Percentiles rank a stretch among this genome's conserved stretches.
phyloP scores from a whole-genome alignment of 805 yeast species.

The Candida corydali region DNA sequence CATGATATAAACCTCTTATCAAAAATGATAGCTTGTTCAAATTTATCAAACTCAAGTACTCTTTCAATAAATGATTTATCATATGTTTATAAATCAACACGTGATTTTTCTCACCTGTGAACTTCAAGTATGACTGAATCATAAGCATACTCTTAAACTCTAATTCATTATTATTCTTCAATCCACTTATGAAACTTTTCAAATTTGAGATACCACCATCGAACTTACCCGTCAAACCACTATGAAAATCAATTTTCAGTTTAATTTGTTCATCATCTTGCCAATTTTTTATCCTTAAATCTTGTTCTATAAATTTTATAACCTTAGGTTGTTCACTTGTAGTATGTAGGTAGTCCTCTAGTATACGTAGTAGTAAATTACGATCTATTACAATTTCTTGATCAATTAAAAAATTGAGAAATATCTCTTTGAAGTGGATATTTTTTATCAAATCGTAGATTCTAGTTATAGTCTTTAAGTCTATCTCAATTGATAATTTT shows the following conservation, averaged over 20 bases:
- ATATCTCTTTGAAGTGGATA: slow-evolving; percentile 34
- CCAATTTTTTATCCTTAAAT: slow-evolving; percentile 28
- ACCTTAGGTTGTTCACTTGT: slow-evolving; percentile 24
- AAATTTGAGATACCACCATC: background rate
- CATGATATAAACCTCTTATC: slow-evolving; percentile 14
- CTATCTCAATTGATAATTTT: slow-evolving; percentile 20
- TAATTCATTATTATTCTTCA: slow-evolving; percentile 2
- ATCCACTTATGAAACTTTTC: slow-evolving; percentile 2
- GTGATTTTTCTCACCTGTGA: background rate
- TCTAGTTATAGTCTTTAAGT: slow-evolving; percentile 33
- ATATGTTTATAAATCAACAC: slow-evolving; percentile 3
- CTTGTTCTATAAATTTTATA: slow-evolving; percentile 29
- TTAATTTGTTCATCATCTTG: slow-evolving; percentile 20
- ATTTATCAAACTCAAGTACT: slow-evolving; percentile 2
- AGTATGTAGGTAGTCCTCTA: slow-evolving; percentile 32
- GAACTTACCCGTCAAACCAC: background rate
- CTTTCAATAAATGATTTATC: slow-evolving; percentile 1
- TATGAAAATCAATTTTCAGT: slow-evolving; percentile 23
- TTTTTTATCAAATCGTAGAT: slow-evolving; percentile 36
- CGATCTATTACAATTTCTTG: slow-evolving; percentile 31
- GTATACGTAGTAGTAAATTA: slow-evolving; percentile 23
- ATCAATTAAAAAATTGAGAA: slow-evolving; percentile 27
- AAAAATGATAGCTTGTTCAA: slow-evolving; percentile 6
- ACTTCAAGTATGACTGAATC: slow-evolving; percentile 2
- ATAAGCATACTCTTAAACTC: slow-evolving; percentile 5